Evolutionary conservation across 441 rosid genomes (phyloP).

Genomic region (Francoa sonchifolia): DNA sequence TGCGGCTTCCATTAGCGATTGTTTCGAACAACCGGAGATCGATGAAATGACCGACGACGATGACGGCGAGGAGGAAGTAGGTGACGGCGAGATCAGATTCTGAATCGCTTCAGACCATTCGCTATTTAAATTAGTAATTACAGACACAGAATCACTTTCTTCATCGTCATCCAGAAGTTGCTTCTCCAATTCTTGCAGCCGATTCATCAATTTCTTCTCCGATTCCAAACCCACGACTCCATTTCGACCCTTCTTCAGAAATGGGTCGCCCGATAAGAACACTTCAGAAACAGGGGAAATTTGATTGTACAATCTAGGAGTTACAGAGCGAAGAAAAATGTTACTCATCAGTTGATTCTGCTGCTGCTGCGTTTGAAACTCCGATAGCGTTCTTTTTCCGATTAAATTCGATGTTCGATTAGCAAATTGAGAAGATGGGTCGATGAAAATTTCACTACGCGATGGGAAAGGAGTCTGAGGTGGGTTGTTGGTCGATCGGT

Average conservation of each 20-base stretch:
- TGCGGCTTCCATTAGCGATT: conserved; percentile 53
- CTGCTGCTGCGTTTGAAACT: conserved; percentile 43
- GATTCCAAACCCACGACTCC: conserved; percentile 26
- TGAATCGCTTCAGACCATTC: conserved; percentile 79
- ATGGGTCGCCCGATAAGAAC: conserved; percentile 20
- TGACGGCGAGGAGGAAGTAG: conserved; percentile 54
- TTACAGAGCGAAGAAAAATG: conserved; percentile 53
- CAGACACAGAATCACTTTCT: conserved; percentile 53
- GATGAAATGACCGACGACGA: conserved; percentile 48
- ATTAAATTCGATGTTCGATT: conserved; percentile 25
- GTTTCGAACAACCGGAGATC: conserved; percentile 32
- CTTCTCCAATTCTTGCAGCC: conserved; percentile 70
- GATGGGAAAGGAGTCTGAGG: conserved; percentile 33
- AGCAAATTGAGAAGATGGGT: conserved; percentile 45
- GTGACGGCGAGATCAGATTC: conserved; percentile 50
- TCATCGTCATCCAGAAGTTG: conserved; percentile 62
- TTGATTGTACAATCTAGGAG: conserved; percentile 41
- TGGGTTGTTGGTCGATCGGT: conserved; percentile 18
- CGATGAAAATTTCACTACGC: conserved; percentile 54
- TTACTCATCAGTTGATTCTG: conserved; percentile 21
- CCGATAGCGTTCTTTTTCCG: conserved; percentile 59
- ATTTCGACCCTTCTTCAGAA: conserved; percentile 24
- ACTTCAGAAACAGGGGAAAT: conserved; percentile 26
- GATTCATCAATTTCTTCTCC: conserved; percentile 61
- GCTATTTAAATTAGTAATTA: conserved; percentile 50